Percentiles rank a stretch among this genome's conserved stretches.
These are phyloP conservation scores for Kernera saxatilis DNA, from an alignment of 345 rosid species.

Conservation along the genomic window DNA sequence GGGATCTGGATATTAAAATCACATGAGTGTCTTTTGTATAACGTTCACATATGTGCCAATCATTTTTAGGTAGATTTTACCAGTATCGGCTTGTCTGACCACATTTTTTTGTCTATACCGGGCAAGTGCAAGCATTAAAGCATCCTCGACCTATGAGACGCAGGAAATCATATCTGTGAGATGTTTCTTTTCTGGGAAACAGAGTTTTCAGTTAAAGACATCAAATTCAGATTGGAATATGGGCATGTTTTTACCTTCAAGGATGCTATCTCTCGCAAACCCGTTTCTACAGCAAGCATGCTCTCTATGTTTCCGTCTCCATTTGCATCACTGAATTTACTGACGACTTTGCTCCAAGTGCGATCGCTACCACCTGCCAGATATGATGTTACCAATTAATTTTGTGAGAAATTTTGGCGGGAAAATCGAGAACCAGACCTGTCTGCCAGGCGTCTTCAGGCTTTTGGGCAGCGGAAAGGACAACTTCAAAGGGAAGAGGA, in stretches of 20 bases:
- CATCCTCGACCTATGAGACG: conserved; percentile 75
- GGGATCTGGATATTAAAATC: conserved; percentile 43
- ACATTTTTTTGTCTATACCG: conserved; percentile 50
- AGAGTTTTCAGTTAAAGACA: background rate
- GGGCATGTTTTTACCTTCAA: conserved; percentile 41
- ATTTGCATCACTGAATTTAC: conserved; percentile 71
- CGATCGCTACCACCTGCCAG: conserved; percentile 43
- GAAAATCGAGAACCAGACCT: conserved; percentile 31
- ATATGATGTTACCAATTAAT: conserved; percentile 7
- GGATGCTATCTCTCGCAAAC: conserved; percentile 87
- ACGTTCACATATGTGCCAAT: background rate
- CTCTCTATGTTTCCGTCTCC: conserved; percentile 97
- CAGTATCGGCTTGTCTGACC: conserved; percentile 42
- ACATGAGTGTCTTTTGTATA: conserved; percentile 4
- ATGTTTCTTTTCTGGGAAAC: background rate
- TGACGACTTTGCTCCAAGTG: conserved; percentile 56
- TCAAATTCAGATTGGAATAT: background rate
- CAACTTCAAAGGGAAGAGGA: conserved; percentile 97
- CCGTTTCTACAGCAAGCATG: conserved; percentile 98
- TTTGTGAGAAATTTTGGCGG: background rate
- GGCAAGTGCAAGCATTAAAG: conserved; percentile 61
- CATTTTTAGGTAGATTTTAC: conserved; percentile 23
- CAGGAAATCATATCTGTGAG: background rate
- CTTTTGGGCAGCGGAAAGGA: conserved; percentile 90
- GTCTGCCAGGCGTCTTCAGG: conserved; percentile 73